Percentiles rank a stretch among this genome's conserved stretches.
phyloP scores from a whole-genome alignment of 2,329 filamentous ascomycete genomes.

The Colletotrichum sp. region DNA sequence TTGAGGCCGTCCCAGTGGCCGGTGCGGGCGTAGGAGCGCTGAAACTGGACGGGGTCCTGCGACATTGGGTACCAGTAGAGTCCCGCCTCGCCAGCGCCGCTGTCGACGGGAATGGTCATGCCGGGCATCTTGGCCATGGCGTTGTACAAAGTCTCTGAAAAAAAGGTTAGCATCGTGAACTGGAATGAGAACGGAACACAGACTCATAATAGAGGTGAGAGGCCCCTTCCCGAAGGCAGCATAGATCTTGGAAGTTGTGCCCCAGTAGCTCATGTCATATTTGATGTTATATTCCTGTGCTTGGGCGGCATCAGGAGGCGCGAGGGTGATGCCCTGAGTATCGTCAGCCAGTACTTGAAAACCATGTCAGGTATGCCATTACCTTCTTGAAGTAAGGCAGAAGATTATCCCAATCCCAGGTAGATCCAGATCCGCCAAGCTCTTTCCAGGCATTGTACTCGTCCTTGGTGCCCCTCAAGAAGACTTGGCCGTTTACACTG shows the following conservation, averaged over 20 bases:
- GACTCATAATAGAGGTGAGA: conserved; percentile 18
- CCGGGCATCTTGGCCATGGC: conserved; percentile 30
- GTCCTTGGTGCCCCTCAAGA: conserved; percentile 35
- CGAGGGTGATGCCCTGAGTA: conserved; percentile 22
- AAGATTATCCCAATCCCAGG: conserved; percentile 40
- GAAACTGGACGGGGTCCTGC: conserved; percentile 23
- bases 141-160: conserved; percentile 23
- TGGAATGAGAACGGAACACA: too few relatives aligned
- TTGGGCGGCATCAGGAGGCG: conserved; percentile 17
- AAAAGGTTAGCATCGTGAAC: too few relatives aligned
- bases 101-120: conserved; percentile 27
- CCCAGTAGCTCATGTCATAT: conserved; percentile 25
- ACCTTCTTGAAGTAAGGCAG: conserved; percentile 51
- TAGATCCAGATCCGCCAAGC: conserved; percentile 50
- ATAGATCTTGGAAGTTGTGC: conserved; percentile 20
- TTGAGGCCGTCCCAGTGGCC: conserved; percentile 27
- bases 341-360: too few relatives aligned
- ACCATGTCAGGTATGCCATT: too few relatives aligned
- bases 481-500: conserved; percentile 43
- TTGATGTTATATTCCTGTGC: conserved; percentile 24
- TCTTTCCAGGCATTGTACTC: conserved; percentile 50
- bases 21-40: conserved; percentile 29
- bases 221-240: conserved; percentile 20
- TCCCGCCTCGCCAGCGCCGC: conserved; percentile 27
- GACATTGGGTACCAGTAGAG: conserved; percentile 31